Evolutionary conservation across 1,139 yeast genomes (phyloP).

Genomic region (Pichia sp.): DNA sequence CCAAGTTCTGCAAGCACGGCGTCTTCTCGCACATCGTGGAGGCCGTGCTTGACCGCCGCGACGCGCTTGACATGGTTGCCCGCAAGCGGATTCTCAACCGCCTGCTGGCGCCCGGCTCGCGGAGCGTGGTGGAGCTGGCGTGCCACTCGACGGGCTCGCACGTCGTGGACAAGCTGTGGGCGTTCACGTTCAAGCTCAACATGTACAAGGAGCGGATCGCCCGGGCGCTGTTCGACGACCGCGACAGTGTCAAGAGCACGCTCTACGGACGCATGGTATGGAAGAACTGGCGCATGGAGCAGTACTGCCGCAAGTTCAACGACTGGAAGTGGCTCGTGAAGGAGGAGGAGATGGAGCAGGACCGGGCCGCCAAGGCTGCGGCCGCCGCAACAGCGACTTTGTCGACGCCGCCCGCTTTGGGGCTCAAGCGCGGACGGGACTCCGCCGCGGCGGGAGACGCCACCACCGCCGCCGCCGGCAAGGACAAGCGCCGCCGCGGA

Average conservation of each 20-base stretch:
- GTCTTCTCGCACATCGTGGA: slow-evolving; percentile 86
- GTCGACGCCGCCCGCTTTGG: slow-evolving; percentile 16
- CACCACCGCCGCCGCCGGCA: no score
- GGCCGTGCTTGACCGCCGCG: slow-evolving; percentile 44
- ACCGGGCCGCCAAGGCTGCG: neutral
- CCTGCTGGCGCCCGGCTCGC: slow-evolving; percentile 38
- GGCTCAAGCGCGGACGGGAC: slow-evolving; percentile 8
- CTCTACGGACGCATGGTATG: slow-evolving; percentile 87
- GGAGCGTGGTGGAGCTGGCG: slow-evolving; percentile 49
- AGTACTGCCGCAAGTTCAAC: slow-evolving; percentile 64
- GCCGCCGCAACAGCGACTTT: slow-evolving; percentile 11
- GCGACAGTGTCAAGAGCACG: slow-evolving; percentile 73
- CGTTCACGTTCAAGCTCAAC: slow-evolving; percentile 68
- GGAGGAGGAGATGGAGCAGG: slow-evolving; percentile 49
- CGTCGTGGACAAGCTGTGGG: slow-evolving; percentile 80
- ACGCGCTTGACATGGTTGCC: slow-evolving; percentile 49
- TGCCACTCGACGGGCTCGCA: slow-evolving; percentile 93
- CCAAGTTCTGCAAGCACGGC: slow-evolving; percentile 79
- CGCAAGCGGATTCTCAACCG: slow-evolving; percentile 67
- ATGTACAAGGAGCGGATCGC: slow-evolving; percentile 87
- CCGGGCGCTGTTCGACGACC: slow-evolving; percentile 54
- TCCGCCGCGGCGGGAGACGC: slow-evolving; percentile 7
- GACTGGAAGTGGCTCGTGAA: slow-evolving; percentile 81
- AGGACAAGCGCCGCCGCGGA: no score
- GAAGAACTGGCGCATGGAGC: slow-evolving; percentile 91